Percentiles rank a stretch among this genome's conserved stretches.
These are phyloP conservation scores for Globisporangium uncinulatum DNA, from an alignment of 352 stramenopile species.

Conservation along the genomic window DNA sequence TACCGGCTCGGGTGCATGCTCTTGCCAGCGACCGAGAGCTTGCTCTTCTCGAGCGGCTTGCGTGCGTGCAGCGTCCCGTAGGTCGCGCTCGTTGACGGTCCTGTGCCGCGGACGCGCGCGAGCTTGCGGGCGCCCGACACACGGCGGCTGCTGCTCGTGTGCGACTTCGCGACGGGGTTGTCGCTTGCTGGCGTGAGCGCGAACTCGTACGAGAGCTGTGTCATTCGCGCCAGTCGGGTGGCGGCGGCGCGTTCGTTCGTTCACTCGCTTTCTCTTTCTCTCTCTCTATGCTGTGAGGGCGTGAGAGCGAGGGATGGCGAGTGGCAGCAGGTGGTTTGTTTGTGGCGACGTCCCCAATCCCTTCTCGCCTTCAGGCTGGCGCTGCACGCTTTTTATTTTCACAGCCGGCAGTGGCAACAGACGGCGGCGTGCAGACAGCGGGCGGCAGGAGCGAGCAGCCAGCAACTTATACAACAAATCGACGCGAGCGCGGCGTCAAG, in stretches of 20 bases:
- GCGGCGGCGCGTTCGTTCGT: neutral
- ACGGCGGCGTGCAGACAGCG: neutral
- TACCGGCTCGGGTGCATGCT: conserved; percentile 36
- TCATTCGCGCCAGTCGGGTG: conserved; percentile 2
- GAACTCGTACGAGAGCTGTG: conserved; percentile 13
- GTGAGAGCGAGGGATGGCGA: neutral
- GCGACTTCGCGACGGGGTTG: neutral
- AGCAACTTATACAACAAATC: neutral
- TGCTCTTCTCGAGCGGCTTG: conserved; percentile 58
- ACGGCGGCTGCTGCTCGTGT: neutral
- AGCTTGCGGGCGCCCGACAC: neutral
- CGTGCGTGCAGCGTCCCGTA: conserved; percentile 9
- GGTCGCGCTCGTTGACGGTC: neutral
- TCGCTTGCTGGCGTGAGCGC: neutral
- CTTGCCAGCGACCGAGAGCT: conserved; percentile 31
- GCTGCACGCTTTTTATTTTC: neutral
- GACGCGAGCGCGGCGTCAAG: neutral
- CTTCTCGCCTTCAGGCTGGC: neutral
- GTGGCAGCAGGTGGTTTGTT: neutral
- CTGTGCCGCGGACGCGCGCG: neutral
- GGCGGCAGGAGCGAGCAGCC: neutral
- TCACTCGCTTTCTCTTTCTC: neutral
- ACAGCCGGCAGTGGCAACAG: neutral
- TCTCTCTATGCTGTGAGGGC: neutral
- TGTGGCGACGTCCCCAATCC: neutral